Base-by-base conservation (phyloP, 768 basidiomycete species). In the Lactifluus echinatus region DNA sequence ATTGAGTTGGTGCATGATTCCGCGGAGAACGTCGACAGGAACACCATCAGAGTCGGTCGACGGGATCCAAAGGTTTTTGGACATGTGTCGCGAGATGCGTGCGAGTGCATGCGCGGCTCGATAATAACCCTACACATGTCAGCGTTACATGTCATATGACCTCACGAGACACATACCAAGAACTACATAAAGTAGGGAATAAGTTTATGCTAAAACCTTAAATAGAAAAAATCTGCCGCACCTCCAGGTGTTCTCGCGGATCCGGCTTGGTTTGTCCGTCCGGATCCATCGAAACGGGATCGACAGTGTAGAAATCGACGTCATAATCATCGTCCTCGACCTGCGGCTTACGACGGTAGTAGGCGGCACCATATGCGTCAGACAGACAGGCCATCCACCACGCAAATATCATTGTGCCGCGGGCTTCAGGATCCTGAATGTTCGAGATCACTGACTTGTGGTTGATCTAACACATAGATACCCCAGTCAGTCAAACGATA, bases 321-420 rank as follows among this genome's bases (percentile, higher is more conserved):
- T 93, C 87, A 67, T 91, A 92, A 71, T 93, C 89, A 59, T 89
- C 85, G 63, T 92, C 90, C 67, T 90, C 88, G 8, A 63, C 54
- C 76, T 79, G 68, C 58, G 91, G 90, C 71, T 92, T 91, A 61
- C 85, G 78, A 59, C 90, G 81, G 72, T 92, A 90, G 70, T 91
- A 93, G 31, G 83, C 83, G 29, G 89, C 80, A 26, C 82, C 81
- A 71, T 87, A 91, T 7, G 90, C 89, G 66, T 96, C 93, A 33
- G 81, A 77, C 45, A 93, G 74, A 69, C 86, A 89, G 8, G 91
- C 85, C 81, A 93, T 87, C 91, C 93, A 94, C 87, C 92, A 93
- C 1, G 91, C 86, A 66, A 91, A 93, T 50, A 89, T 86, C 84
- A 92, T 88, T 6, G 86, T 89, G 24, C 87, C 85, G 51, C 85